Conservation (phyloP, 2,329 filamentous ascomycete species). For the Alternaria angustiovoidea region DNA sequence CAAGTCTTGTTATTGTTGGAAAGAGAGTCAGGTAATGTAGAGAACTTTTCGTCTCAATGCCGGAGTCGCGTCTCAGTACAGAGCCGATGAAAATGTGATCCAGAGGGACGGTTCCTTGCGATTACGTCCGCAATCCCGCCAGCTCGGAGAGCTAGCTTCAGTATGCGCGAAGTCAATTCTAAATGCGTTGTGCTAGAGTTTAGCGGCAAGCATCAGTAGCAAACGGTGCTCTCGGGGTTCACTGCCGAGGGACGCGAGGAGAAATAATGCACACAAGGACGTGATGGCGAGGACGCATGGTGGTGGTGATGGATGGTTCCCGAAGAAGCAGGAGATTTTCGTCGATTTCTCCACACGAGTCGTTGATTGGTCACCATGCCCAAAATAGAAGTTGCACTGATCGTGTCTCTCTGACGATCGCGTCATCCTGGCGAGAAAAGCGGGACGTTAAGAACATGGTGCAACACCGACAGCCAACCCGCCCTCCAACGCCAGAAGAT, state of each 20-base stretch:
- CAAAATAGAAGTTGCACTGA: constrained; percentile 28
- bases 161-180: constrained; percentile 25
- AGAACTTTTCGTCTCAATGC: not conserved
- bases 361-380: constrained; percentile 23
- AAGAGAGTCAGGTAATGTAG: not conserved
- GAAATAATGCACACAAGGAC: not conserved
- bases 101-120: constrained; percentile 14
- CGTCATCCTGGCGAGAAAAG: constrained; percentile 30
- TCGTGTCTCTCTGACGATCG: constrained; percentile 17
- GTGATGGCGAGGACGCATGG: constrained; percentile 3
- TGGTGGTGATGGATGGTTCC: constrained; percentile 14
- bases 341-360: constrained; percentile 3
- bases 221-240: not conserved
- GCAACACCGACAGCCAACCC: constrained; percentile 24
- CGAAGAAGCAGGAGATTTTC: constrained; percentile 26
- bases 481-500: constrained; percentile 17
- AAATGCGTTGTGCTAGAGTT: constrained; percentile 7
- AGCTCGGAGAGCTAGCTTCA: constrained; percentile 12
- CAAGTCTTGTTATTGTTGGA: not conserved
- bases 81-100: not conserved
- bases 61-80: not conserved
- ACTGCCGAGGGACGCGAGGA: not conserved
- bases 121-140: constrained; percentile 20
- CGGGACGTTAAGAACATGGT: constrained; percentile 28
- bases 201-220: not conserved